Percentiles rank a stretch among this genome's conserved stretches.
phyloP scores from a whole-genome alignment of 2,329 filamentous ascomycete genomes.

The Botrytis hyacinthi region DNA sequence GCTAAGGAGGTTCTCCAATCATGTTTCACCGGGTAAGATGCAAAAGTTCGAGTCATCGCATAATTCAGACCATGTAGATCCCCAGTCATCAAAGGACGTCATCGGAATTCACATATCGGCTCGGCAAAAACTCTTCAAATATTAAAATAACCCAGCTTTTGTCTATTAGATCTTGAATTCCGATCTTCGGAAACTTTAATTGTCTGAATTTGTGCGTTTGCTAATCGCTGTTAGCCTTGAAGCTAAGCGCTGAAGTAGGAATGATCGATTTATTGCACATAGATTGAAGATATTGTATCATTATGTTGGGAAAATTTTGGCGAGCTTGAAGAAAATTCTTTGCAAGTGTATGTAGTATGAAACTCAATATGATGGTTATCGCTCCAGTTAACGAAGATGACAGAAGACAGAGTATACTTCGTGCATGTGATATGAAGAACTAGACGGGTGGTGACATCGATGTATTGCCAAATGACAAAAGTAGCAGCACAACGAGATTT shows the following conservation, averaged over 20 bases:
- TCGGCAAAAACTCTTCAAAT: background rate
- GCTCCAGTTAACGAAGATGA: accelerated
- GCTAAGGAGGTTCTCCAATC: background rate
- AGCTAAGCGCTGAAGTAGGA: too few species aligned
- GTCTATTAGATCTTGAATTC: accelerated
- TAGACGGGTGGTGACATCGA: background rate
- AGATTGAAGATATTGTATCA: accelerated
- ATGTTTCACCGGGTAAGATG: background rate
- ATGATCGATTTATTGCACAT: background rate
- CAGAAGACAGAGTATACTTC: background rate
- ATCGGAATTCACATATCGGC: background rate
- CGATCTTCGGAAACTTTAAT: background rate
- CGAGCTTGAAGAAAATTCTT: background rate
- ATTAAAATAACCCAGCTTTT: background rate
- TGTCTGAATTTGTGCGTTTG: too few species aligned
- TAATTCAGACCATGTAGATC: background rate
- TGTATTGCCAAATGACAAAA: background rate
- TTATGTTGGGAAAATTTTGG: background rate
- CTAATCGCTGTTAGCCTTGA: background rate
- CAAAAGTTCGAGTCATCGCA: background rate
- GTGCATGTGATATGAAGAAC: background rate
- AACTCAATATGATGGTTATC: background rate
- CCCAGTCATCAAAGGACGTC: accelerated
- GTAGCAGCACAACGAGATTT: accelerated
- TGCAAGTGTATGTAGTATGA: background rate